Conservation (phyloP, 176 grass and related monocot genomes). For the Oryza punctata region DNA sequence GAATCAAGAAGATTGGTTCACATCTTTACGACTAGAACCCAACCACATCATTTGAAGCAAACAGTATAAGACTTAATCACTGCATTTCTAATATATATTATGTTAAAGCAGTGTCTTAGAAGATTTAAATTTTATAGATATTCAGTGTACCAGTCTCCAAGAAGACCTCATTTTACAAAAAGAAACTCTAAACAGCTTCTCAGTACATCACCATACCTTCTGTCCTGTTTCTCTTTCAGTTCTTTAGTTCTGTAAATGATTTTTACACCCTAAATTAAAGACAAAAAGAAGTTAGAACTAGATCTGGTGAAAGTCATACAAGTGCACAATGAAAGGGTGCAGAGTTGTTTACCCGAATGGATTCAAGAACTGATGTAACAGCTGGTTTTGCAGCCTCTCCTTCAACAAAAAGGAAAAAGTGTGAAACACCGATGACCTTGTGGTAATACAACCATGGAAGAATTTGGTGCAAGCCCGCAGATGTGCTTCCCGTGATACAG, state of each 20-base stretch:
- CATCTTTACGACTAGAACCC: background rate
- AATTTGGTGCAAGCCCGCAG: slow-evolving; percentile 90
- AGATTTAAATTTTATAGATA: slow-evolving; percentile 3
- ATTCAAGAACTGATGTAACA: slow-evolving; percentile 88
- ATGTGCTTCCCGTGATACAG: slow-evolving; percentile 88
- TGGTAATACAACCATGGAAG: slow-evolving; percentile 99
- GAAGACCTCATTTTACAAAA: slow-evolving; percentile 3
- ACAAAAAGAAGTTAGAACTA: slow-evolving; percentile 26
- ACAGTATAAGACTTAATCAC: background rate
- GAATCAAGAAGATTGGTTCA: background rate
- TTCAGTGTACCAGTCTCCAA: background rate
- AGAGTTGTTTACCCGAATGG: slow-evolving; percentile 68
- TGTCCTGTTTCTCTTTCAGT: slow-evolving; percentile 88
- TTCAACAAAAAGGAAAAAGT: slow-evolving; percentile 95
- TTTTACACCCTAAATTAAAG: slow-evolving; percentile 76
- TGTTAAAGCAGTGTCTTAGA: background rate
- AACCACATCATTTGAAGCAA: slow-evolving; percentile 19
- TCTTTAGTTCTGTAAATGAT: slow-evolving; percentile 95
- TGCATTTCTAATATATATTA: background rate
- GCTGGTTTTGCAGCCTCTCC: slow-evolving; percentile 88
- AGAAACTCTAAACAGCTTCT: background rate
- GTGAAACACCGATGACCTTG: slow-evolving; percentile 94
- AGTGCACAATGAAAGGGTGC: background rate
- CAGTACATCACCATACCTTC: slow-evolving; percentile 51
- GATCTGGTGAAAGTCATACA: background rate